Evolutionary conservation across 2,329 filamentous ascomycete genomes (phyloP).

Genomic region (Arthroderma sp.): DNA sequence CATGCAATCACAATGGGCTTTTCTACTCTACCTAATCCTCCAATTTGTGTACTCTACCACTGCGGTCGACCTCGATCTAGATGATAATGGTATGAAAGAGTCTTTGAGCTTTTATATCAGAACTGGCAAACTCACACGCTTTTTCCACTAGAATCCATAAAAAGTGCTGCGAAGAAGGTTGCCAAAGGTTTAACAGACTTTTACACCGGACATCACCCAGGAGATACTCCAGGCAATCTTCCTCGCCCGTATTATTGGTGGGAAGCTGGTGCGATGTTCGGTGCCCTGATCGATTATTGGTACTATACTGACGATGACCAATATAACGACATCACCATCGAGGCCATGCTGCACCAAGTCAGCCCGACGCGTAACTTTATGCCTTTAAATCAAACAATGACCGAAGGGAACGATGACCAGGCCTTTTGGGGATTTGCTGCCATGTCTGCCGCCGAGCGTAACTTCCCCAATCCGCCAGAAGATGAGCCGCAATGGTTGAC

Average conservation of each 20-base stretch:
- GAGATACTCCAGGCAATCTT: constrained; percentile 20
- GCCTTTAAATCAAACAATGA: constrained; percentile 37
- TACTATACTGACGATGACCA: constrained; percentile 61
- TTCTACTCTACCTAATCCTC: too few relatives aligned
- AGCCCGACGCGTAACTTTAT: constrained; percentile 58
- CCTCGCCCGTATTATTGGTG: constrained; percentile 27
- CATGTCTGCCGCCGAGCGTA: constrained; percentile 25
- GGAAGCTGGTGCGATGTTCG: constrained; percentile 26
- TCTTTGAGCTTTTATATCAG: not conserved
- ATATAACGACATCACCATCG: constrained; percentile 53
- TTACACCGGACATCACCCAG: constrained; percentile 21
- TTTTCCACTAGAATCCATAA: constrained; percentile 18
- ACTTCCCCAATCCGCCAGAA: constrained; percentile 24
- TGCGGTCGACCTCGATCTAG: constrained; percentile 8
- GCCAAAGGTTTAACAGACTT: constrained; percentile 23
- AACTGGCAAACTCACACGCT: not conserved
- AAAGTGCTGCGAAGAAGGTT: constrained; percentile 18
- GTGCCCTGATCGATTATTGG: constrained; percentile 67
- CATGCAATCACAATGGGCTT: too few relatives aligned
- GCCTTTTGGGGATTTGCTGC: constrained; percentile 27
- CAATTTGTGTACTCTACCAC: not conserved
- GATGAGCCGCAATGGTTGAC: constrained; percentile 55
- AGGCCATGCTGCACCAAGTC: constrained; percentile 54
- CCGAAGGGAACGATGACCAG: constrained; percentile 31
- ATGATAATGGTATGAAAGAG: constrained; percentile 7